Base-by-base conservation (phyloP, 331 rosid genomes). In the Ulmus americana region DNA sequence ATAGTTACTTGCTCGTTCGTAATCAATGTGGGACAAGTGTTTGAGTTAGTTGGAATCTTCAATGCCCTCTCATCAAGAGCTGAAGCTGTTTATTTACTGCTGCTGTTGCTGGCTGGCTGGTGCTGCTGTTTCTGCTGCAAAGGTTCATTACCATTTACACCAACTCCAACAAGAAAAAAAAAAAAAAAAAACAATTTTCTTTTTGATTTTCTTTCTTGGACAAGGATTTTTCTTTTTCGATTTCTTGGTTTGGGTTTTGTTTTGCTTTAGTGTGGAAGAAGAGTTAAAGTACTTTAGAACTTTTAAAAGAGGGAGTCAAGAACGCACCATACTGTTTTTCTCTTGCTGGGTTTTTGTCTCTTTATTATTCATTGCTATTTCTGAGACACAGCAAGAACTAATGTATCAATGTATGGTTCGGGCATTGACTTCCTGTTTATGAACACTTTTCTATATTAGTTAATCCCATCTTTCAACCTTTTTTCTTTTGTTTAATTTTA, bases 371-470 rank as follows among this genome's bases (percentile, higher is more conserved):
- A 40, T 16, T 12, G 61, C 43, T 41, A 8, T 2, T 45, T 47
- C 12, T 50, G 6, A 38, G 44, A 51, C 40, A 59, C 38, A 40
- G 16, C 61, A 77, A 35, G 75, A 74, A 72, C 62, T 57, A 56
- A 35, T 20, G 22, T 35, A 42, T 28, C 35, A 28, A 28, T 77
- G 84, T 83, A 67, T 85, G 95, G 96, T 89, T 89, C 95, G 95
- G 96, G 96, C 82, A 89, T 89, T 89, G 96, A 89, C 95, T 88
- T 83, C 80, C 64, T 81, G 70, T 75, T 77, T 73, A 61, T 48
- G 64, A 76, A 82, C 85, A 65, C 7, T 5, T 10, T 6, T 4
- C 67, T 7, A 47, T 52, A 45, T 76, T 70, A 73, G 46, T 45
- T 12, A 59, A 28, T 28, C 45, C 46, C 18, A 3, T 22, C 22